phyloP scores from a whole-genome alignment of 306 rosid species.

The Prunus davidiana region DNA sequence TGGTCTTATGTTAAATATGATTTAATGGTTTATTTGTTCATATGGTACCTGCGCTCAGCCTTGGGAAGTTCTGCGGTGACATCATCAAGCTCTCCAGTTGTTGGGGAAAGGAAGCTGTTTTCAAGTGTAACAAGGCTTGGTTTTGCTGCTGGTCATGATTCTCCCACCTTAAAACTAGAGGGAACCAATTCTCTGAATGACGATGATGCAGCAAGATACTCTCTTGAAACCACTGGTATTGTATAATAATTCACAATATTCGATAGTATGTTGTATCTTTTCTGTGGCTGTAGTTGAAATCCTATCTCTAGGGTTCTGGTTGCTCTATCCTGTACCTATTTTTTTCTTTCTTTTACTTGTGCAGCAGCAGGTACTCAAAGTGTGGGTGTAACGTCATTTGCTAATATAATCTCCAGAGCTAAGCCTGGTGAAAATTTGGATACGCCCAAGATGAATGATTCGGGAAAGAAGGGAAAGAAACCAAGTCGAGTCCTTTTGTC shows the following conservation, averaged over 20 bases:
- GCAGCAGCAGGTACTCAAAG: conserved; percentile 40
- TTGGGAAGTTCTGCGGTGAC: conserved; percentile 60
- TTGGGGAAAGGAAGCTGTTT: conserved; percentile 70
- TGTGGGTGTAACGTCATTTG: conserved; percentile 62
- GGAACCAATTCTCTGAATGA: conserved; percentile 38
- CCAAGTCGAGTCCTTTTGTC: conserved; percentile 75
- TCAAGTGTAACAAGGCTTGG: conserved; percentile 88
- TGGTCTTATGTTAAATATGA: background rate
- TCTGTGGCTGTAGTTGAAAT: background rate
- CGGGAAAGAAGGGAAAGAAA: conserved; percentile 87
- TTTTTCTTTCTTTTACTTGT: background rate
- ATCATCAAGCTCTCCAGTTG: conserved; percentile 71
- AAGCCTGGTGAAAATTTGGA: conserved; percentile 41
- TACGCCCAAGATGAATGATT: conserved; percentile 58
- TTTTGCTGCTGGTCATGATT: conserved; percentile 93
- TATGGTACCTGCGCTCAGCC: conserved; percentile 42
- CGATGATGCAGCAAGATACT: conserved; percentile 23
- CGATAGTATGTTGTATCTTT: background rate
- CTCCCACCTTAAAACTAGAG: conserved; percentile 70
- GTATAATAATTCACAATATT: background rate
- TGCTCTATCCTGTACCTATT: background rate
- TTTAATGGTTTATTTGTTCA: background rate
- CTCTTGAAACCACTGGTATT: conserved; percentile 50
- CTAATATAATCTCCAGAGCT: conserved; percentile 62
- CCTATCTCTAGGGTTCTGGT: background rate